These are phyloP conservation scores for Akanthomyces uredinophilus DNA, from an alignment of 2,329 filamentous ascomycete species.

Conservation along the genomic window DNA sequence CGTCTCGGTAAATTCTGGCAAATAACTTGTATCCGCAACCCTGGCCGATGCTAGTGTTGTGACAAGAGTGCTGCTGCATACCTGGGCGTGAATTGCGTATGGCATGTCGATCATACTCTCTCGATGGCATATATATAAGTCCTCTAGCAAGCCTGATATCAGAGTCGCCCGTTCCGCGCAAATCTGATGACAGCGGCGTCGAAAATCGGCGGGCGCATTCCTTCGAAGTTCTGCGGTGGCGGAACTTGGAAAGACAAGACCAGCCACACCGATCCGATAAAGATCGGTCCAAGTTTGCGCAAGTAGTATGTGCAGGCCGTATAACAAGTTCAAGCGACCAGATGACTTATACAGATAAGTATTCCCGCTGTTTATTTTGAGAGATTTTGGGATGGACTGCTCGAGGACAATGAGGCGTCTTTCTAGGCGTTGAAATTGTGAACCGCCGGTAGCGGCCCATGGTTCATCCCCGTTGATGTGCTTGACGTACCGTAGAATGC, in stretches of 20 bases:
- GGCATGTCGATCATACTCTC: constrained; percentile 12
- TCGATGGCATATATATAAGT: constrained; percentile 9
- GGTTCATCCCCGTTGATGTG: constrained; percentile 11
- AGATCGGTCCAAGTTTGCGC: constrained; percentile 14
- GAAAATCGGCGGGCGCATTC: constrained; percentile 3
- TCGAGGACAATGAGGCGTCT: constrained; percentile 3
- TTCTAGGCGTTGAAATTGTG: constrained; percentile 7
- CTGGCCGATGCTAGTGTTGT: constrained; percentile 13
- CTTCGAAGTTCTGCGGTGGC: constrained; percentile 9
- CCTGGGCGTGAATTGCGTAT: constrained; percentile 11
- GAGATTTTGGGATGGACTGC: not conserved
- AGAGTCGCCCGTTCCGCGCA: constrained; percentile 2
- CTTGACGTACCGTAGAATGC: constrained; percentile 12
- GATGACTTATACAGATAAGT: constrained; percentile 8
- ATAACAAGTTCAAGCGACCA: constrained; percentile 12
- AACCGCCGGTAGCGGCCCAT: constrained; percentile 3
- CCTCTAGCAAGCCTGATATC: constrained; percentile 3
- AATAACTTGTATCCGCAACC: not conserved
- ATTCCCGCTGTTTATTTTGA: constrained; percentile 5
- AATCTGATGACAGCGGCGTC: constrained; percentile 2
- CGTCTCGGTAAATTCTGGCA: not conserved
- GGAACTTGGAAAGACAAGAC: constrained; percentile 8
- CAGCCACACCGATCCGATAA: constrained; percentile 9
- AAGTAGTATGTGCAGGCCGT: constrained; percentile 11
- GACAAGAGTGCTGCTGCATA: constrained; percentile 13